Conservation (phyloP, 331 rosid species). For the Erythrophleum ivorense region DNA sequence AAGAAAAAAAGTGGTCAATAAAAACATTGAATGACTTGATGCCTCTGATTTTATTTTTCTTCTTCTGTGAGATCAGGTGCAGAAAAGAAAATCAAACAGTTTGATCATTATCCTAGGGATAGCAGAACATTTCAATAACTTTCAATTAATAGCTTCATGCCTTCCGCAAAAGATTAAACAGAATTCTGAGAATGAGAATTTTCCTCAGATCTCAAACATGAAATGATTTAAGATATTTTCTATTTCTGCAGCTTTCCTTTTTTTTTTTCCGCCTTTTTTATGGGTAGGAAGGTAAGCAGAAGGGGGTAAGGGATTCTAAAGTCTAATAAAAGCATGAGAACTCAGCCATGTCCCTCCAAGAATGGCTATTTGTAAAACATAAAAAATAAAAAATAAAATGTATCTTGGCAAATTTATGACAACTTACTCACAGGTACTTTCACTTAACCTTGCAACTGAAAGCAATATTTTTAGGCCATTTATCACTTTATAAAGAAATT, state of each 20-base stretch:
- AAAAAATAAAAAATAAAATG: background rate
- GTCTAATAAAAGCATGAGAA: background rate
- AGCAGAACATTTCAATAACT: slow-evolving; percentile 23
- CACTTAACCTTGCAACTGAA: background rate
- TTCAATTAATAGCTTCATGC: background rate
- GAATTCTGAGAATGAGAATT: background rate
- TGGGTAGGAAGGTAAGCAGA: background rate
- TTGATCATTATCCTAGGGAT: background rate
- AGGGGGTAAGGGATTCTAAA: background rate
- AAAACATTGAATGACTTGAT: background rate
- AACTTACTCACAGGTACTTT: slow-evolving; percentile 19
- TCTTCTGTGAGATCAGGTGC: background rate
- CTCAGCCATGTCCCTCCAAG: background rate
- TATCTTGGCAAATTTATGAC: background rate
- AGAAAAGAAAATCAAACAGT: background rate
- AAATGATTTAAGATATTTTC: slow-evolving; percentile 20
- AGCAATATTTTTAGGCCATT: slow-evolving; percentile 1
- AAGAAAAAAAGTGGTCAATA: background rate
- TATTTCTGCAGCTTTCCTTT: background rate
- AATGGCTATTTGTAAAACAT: background rate
- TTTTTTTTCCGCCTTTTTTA: background rate
- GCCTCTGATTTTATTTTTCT: background rate
- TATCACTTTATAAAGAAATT: slow-evolving; percentile 4
- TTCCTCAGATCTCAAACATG: slow-evolving; percentile 21
- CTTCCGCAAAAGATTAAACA: background rate